Conservation (phyloP, 2,329 filamentous ascomycete species). For the Dothidotthia symphoricarpi region DNA sequence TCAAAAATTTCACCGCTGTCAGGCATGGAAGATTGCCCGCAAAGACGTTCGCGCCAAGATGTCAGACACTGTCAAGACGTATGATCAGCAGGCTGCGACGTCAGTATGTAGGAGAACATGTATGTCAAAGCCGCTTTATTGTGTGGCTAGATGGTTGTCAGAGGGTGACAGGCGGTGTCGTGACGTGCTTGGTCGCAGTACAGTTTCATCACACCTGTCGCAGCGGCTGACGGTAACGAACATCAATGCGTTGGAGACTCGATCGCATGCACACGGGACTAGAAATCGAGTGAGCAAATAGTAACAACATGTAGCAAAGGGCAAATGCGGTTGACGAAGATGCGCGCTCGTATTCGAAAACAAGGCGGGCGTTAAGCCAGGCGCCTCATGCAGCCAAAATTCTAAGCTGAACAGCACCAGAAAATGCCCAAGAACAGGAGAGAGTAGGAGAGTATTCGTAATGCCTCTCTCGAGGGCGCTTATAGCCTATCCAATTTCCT, state of each 20-base stretch:
- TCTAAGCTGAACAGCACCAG: slow-evolving; percentile 22
- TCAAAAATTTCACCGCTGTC: slow-evolving; percentile 2
- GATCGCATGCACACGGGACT: slow-evolving; percentile 6
- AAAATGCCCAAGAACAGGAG: slow-evolving; percentile 21
- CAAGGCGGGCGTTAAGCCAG: slow-evolving; percentile 22
- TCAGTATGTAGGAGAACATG: slow-evolving; percentile 26
- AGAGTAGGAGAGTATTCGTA: slow-evolving; percentile 30
- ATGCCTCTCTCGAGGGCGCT: slow-evolving; percentile 29
- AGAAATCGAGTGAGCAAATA: slow-evolving; percentile 16
- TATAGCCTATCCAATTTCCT: slow-evolving; percentile 65
- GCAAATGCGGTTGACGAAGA: slow-evolving; percentile 10
- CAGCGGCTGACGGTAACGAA: slow-evolving; percentile 24
- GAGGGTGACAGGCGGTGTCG: slow-evolving; percentile 24
- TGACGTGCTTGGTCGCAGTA: slow-evolving; percentile 30
- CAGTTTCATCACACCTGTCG: slow-evolving; percentile 38
- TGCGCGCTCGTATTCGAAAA: slow-evolving; percentile 29
- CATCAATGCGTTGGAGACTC: slow-evolving; percentile 29
- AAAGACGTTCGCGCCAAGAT: slow-evolving; percentile 24
- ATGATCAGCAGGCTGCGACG: slow-evolving; percentile 37
- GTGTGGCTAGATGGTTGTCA: slow-evolving; percentile 18
- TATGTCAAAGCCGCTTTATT: slow-evolving; percentile 18
- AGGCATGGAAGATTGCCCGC: slow-evolving; percentile 6
- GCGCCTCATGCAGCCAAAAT: slow-evolving; percentile 27
- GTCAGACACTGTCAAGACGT: slow-evolving; percentile 35
- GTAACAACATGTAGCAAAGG: slow-evolving; percentile 30